Evolutionary conservation across 202 grass and related monocot species (phyloP), one percentile per base, ranked within the genome.

Genomic region (Panicum hallii): DNA sequence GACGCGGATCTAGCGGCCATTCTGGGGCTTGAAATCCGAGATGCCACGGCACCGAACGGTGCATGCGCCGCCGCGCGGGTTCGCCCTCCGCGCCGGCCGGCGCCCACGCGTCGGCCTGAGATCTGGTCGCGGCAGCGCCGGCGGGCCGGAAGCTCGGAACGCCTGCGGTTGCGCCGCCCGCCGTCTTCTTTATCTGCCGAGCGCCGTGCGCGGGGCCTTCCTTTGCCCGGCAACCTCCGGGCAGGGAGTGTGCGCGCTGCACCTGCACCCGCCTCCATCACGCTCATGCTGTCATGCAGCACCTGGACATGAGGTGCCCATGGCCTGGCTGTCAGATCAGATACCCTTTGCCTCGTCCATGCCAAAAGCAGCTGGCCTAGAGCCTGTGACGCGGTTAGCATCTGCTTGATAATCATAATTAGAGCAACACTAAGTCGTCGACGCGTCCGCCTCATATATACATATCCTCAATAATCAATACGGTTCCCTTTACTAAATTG

Each of bases 1-100:
- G 70, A 26, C 40, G 60, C 47, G 28, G 28, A 87, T 76, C 70
- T 87, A 60, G 49, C 26, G 26, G 70, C 6, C 57, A 74, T 34
- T 32, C 26, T 22, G 19, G 42, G 41, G 19, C 19, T 20, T 6
- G 2, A 12, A 41, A 13, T 2, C 49, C 48, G 28, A 57, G 50
- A 56, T 22, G 72, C 9, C 64, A 6, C 23, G 34, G 54, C 7
- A 3, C 36, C 36, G 36, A 4, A 38, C 36, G 3, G 49, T 52
- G 49, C 4, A 52, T 4, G 49, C 13, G 49, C 48, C 48, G 48
- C 48, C 48, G 26, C 26, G 26, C 26, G 26, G 26, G 26, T 26
- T 26, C 20, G 52, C 52, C 52, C 52, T 50, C 48, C 4, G 19
- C 45, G 69, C 32, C 26, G 26, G 26, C 26, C 26, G 26, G 26